phyloP scores from a whole-genome alignment of 331 rosid genomes.

The Quercus phellos region DNA sequence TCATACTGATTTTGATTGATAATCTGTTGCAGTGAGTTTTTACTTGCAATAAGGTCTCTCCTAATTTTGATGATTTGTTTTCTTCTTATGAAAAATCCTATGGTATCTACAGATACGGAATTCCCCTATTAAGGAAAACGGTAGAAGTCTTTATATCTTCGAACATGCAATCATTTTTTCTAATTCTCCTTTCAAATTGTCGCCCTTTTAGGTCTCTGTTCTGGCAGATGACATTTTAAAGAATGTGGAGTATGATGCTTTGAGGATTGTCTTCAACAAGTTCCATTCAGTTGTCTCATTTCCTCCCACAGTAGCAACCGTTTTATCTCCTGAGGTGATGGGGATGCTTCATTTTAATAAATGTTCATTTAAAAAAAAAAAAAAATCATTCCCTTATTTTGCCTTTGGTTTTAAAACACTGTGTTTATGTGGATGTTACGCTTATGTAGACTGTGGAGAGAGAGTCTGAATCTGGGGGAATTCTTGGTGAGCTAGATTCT shows the following conservation, averaged over 20 bases:
- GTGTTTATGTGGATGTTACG: background rate
- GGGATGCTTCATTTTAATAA: background rate
- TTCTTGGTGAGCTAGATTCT: slow-evolving; percentile 73
- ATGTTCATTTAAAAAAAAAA: background rate
- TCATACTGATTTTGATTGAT: background rate
- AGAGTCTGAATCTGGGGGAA: slow-evolving; percentile 87
- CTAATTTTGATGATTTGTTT: background rate
- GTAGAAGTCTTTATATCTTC: background rate
- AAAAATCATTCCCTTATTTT: background rate
- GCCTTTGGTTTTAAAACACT: slow-evolving; percentile 10
- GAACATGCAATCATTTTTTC: background rate
- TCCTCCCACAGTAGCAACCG: slow-evolving; percentile 68
- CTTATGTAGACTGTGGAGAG: slow-evolving; percentile 62
- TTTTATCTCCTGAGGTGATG: slow-evolving; percentile 85
- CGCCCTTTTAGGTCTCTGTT: slow-evolving; percentile 72
- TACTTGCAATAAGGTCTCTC: background rate
- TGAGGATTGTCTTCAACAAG: slow-evolving; percentile 79
- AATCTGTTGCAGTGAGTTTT: background rate
- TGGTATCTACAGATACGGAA: too few species aligned
- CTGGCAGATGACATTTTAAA: slow-evolving; percentile 87
- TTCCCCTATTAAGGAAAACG: too few species aligned
- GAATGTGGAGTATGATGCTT: slow-evolving; percentile 88
- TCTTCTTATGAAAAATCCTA: background rate
- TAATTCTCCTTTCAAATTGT: slow-evolving; percentile 12
- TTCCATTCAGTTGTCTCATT: slow-evolving; percentile 78